Base-by-base conservation (phyloP, 2,329 filamentous ascomycete species). In the Venturia nashicola region DNA sequence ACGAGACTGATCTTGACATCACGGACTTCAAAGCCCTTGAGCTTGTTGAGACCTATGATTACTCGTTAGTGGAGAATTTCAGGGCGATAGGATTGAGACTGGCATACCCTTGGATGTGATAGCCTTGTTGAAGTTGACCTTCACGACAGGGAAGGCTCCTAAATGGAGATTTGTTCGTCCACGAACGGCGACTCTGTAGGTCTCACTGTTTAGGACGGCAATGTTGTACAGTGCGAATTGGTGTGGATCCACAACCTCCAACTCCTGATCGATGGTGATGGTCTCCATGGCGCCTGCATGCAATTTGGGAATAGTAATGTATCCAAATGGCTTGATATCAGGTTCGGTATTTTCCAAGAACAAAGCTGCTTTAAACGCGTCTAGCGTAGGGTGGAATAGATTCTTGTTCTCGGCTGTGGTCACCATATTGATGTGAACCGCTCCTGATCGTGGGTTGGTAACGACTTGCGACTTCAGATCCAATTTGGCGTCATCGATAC, bases 81-180 rank as follows among this genome's bases (percentile, higher is more conserved):
- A 9, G 4, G n/a, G 44, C 11, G 14, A 23, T 36, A 16, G 1
- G 14, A 5, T 9, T 20, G 16, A 14, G 5, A 36, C 11, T 27
- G 12, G 4, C 43, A 27, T 55, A 84, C 83, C 82, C 69, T 81
- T 83, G 76, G 84, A 79, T n/a, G 75, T 77, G n/a, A 81, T 74
- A 1, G 77, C 76, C 68, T 84, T 79, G 71, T 85, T 78, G 70
- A 83, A 86, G 48, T 80, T 73, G 27, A 86, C 78, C 0, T 71
- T 75, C 5, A 76, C 80, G 54, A 74, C 76, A 0, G 80, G 82
- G 55, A 86, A 72, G 2, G 71, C 72, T 0, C 79, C 79, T 57
- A 80, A 72, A 68, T 83, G 79, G 65, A 86, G 67, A 1, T 74
- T 74, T 0, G 83, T 82, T 65, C 74, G 77, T 59, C 84, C 84